Evolutionary conservation across 768 basidiomycete species (phyloP).

Genomic region (Leccinum sublutescens): DNA sequence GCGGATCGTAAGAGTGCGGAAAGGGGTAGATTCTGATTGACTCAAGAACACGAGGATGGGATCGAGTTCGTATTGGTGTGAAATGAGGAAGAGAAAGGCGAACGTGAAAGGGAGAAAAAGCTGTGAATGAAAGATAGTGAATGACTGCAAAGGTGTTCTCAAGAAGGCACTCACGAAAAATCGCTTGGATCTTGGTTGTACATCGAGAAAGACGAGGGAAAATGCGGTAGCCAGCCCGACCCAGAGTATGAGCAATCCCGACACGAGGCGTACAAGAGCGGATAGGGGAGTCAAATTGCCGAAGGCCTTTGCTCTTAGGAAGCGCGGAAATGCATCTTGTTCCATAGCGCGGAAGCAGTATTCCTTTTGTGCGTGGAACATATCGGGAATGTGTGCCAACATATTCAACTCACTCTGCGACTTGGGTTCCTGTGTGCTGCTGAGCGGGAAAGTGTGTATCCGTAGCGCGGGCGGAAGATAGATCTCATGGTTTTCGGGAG

Average conservation of each 20-base stretch:
- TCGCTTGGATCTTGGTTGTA: conserved; percentile 86
- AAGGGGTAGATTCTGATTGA: conserved; percentile 95
- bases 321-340: conserved; percentile 90
- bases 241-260: conserved; percentile 87
- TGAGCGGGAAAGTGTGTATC: conserved; percentile 87
- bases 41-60: conserved; percentile 92
- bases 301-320: conserved; percentile 96
- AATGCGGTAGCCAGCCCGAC: conserved; percentile 91
- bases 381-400: conserved; percentile 91
- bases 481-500: conserved; percentile 93
- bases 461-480: conserved; percentile 94
- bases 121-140: conserved; percentile 40
- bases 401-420: conserved; percentile 62
- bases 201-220: conserved; percentile 90
- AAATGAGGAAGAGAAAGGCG: conserved; percentile 87
- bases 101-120: conserved; percentile 93
- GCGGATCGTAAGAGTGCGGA: conserved; percentile 86
- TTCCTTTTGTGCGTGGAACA: conserved; percentile 97
- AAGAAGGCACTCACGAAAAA: conserved; percentile 77
- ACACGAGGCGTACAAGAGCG: conserved; percentile 79
- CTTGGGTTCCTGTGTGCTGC: conserved; percentile 68
- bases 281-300: conserved; percentile 94
- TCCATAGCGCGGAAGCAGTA: conserved; percentile 97
- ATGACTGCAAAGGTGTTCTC: neutral
- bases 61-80: conserved; percentile 96